These are phyloP conservation scores for Vanderwaltozyma yarrowii DNA, from an alignment of 805 yeast genomes.

Conservation along the genomic window DNA sequence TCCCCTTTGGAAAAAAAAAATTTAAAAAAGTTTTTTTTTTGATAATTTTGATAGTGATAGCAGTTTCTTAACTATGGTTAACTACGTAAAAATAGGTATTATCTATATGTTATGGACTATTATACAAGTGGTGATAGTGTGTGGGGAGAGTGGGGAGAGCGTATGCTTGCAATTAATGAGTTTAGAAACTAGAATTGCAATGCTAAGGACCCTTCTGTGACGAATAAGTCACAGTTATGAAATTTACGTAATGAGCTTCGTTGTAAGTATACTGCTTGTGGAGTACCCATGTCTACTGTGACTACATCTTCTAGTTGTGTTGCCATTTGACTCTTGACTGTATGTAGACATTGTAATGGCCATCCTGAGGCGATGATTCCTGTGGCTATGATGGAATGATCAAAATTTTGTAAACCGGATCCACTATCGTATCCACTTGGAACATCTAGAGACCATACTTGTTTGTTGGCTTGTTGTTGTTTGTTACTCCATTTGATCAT, in stretches of 20 bases:
- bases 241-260: conserved; percentile 38
- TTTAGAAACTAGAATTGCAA: neutral
- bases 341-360: conserved; percentile 37
- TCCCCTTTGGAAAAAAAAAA: neutral
- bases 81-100: neutral
- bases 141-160: no score
- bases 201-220: conserved; percentile 13
- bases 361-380: conserved; percentile 64
- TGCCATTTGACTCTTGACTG: conserved; percentile 14
- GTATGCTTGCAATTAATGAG: no score
- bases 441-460: conserved; percentile 52
- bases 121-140: no score
- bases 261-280: conserved; percentile 40
- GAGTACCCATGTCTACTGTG: conserved; percentile 63
- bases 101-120: no score
- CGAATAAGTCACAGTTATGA: conserved; percentile 28
- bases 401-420: conserved; percentile 42
- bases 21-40: no score
- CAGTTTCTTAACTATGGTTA: neutral
- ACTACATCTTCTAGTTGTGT: conserved; percentile 32
- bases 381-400: conserved; percentile 32
- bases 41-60: no score
- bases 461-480: conserved; percentile 6
- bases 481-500: conserved; percentile 60
- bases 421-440: conserved; percentile 82